Percentiles rank a stretch among this genome's conserved stretches.
These are phyloP conservation scores for Neohortaea acidophila DNA, from an alignment of 495 filamentous ascomycete species.

Conservation along the genomic window DNA sequence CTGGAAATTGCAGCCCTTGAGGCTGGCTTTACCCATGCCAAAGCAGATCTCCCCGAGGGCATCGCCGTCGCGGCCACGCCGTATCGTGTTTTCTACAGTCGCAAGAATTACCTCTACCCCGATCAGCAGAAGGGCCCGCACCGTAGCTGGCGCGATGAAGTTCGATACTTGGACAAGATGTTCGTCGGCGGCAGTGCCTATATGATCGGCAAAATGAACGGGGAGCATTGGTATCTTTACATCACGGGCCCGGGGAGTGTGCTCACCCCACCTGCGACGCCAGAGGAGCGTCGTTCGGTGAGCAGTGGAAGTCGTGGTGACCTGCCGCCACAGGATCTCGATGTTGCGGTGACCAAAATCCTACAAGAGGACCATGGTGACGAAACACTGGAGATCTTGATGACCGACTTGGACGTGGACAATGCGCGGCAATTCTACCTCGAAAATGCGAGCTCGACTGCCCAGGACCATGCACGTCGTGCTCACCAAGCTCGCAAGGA, in stretches of 20 bases:
- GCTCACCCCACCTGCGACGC: conserved; percentile 75
- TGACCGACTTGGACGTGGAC: conserved; percentile 89
- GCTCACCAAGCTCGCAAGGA: conserved; percentile 41
- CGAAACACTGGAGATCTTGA: conserved; percentile 92
- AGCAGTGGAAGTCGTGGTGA: conserved; percentile 58
- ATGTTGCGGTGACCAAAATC: not conserved
- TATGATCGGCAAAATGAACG: conserved; percentile 99
- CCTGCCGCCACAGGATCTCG: conserved; percentile 30
- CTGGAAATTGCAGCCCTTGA: conserved; percentile 77
- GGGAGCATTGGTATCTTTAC: conserved; percentile 98
- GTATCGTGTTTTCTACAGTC: conserved; percentile 94
- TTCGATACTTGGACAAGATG: conserved; percentile 73
- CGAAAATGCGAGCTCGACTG: conserved; percentile 78
- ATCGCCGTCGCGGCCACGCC: conserved; percentile 62
- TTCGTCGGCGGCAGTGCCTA: conserved; percentile 92
- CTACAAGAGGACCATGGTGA: conserved; percentile 35
- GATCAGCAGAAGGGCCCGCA: conserved; percentile 90
- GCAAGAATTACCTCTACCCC: conserved; percentile 96
- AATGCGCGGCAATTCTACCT: conserved; percentile 96
- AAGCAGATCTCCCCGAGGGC: conserved; percentile 36
- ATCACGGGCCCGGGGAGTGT: conserved; percentile 70
- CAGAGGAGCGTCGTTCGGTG: conserved; percentile 37
- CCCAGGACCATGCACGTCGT: conserved; percentile 38
- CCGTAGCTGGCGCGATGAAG: conserved; percentile 93
- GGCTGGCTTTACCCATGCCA: conserved; percentile 66